A percentile compares a stretch with the other conserved stretches of the same genome.
These are phyloP conservation scores for Neonectria sp. DNA, from an alignment of 2,329 filamentous ascomycete species.

Conservation along the genomic window DNA sequence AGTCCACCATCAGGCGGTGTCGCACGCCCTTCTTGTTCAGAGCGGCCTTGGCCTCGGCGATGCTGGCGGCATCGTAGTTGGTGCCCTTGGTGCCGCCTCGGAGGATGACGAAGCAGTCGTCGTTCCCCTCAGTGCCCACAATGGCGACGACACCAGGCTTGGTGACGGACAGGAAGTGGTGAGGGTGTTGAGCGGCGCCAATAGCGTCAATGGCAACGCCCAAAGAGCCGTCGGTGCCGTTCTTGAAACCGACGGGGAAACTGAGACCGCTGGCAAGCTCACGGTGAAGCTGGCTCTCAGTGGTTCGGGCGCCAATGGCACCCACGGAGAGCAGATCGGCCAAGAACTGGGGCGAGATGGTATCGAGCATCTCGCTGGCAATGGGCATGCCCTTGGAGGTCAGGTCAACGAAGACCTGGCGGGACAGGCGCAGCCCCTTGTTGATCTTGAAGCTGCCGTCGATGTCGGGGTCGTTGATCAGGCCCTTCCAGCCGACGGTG, in stretches of 20 bases:
- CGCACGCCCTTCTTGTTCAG: slow-evolving; percentile 81
- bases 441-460: slow-evolving; percentile 99
- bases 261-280: slow-evolving; percentile 94
- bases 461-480: slow-evolving; percentile 99
- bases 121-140: slow-evolving; percentile 93
- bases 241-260: slow-evolving; percentile 99
- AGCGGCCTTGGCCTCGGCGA: slow-evolving; percentile 85
- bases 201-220: slow-evolving; percentile 96
- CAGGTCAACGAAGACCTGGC: slow-evolving; percentile 94
- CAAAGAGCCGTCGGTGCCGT: slow-evolving; percentile 93
- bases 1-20: slow-evolving; percentile 94
- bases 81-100: slow-evolving; percentile 93
- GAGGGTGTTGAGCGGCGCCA: slow-evolving; percentile 89
- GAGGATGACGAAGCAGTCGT: slow-evolving; percentile 97
- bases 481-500: slow-evolving; percentile 97
- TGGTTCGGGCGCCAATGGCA: slow-evolving; percentile 95
- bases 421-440: slow-evolving; percentile 89
- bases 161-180: slow-evolving; percentile 97
- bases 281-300: slow-evolving; percentile 94
- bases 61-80: slow-evolving; percentile 91
- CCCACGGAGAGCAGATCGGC: slow-evolving; percentile 93
- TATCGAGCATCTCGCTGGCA: slow-evolving; percentile 98
- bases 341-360: slow-evolving; percentile 96
- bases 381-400: slow-evolving; percentile 95
- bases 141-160: slow-evolving; percentile 97